phyloP scores from a whole-genome alignment of 192 early-diverging fungal species.

The Geranomyces michiganensis region DNA sequence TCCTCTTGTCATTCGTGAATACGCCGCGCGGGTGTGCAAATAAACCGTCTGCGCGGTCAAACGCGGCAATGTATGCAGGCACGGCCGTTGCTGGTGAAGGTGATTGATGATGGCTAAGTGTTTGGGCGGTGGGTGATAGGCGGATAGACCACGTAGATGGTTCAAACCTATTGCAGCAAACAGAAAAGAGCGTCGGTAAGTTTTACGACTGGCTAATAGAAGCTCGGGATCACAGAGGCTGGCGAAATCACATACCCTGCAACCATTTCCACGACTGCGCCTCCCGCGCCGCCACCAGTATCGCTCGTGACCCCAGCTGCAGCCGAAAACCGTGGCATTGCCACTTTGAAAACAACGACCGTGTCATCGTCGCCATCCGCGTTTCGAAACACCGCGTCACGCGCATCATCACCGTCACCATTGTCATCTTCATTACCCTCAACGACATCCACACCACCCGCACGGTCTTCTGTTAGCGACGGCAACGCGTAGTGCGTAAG shows the following conservation, averaged over 20 bases:
- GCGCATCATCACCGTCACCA: not conserved
- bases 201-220: not conserved
- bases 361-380: not conserved
- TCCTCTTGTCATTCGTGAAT: no score
- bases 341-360: not conserved
- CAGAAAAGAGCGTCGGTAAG: not conserved
- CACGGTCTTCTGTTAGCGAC: not conserved
- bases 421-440: not conserved
- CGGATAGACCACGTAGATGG: constrained; percentile 9
- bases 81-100: not conserved
- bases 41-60: constrained; percentile 14
- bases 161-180: constrained; percentile 11
- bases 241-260: constrained; percentile 30
- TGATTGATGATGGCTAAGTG: not conserved
- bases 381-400: not conserved
- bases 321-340: not conserved
- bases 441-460: not conserved
- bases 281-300: not conserved
- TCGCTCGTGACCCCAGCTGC: constrained; percentile 4
- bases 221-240: no score
- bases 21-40: not conserved
- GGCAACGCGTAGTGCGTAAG: constrained; percentile 9
- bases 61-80: constrained; percentile 5
- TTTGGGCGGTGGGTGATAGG: not conserved
- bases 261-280: constrained; percentile 2